Evolutionary conservation across 257 asterid species (phyloP), one percentile per base, ranked within the genome.

Genomic region (Primulina eburnea): DNA sequence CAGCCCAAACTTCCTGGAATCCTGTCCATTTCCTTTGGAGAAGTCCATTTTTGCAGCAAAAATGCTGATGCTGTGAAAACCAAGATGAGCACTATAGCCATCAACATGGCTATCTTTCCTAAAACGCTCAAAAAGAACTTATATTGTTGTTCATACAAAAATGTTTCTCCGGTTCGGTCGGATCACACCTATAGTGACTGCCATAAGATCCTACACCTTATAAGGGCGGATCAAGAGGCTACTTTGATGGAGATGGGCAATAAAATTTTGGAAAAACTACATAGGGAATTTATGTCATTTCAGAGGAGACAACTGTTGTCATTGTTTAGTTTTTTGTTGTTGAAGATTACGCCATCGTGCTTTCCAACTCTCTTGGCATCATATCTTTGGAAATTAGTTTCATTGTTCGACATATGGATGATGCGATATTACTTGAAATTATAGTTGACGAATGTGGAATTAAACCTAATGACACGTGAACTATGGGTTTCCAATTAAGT

Each of bases 1-100:
- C 94, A 90, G 17, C 97, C 97, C 34, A 90, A 78, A 70, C 82
- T 86, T 14, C 97, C 96, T 5, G 96, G 97, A 55, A 90, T 82
- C 11, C 64, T 78, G 67, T 83, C 84, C 92, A 90, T 90, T 26
- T 82, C 77, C 69, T 77, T 80, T 1, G 94, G 84, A 47, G 88
- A 78, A 66, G 73, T 67, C 88, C 83, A 62, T 80, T 72, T 76
- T 40, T 72, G 82, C 66, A 81, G 72, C 50, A 86, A 66, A 1
- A 78, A 62, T 26, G 77, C 86, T 17, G 83, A 81, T 18, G 73
- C 18, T 40, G 71, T 26, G 73, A 83, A 74, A 47, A 76, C 26
- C 65, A 80, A 40, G 73, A 81, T 33, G 61, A 77, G 80, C 53
- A 73, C 80, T 30, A 68, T 56, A 24, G 69, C 16, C 60, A 76